Conservation (phyloP, 176 grass and related monocot species). For the Pharus latifolius region DNA sequence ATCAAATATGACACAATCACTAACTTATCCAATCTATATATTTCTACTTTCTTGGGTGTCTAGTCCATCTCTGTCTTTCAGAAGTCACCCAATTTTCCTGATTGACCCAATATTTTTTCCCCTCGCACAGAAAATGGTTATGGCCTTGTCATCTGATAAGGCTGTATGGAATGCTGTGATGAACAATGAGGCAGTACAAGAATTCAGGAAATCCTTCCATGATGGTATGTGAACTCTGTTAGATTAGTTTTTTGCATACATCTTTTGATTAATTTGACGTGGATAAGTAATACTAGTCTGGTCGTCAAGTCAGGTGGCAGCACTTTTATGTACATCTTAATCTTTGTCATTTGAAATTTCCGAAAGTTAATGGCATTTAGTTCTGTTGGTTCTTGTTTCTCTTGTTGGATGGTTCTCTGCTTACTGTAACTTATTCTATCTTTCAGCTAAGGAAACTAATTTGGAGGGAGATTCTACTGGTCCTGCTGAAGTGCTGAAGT, state of each 20-base stretch:
- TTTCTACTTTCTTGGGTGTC: not conserved
- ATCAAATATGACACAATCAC: not conserved
- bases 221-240: slow-evolving; percentile 42
- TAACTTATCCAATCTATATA: not conserved
- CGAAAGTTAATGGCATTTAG: not conserved
- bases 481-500: slow-evolving; percentile 36
- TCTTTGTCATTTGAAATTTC: not conserved
- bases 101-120: not conserved
- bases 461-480: not conserved
- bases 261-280: not conserved
- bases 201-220: slow-evolving; percentile 59
- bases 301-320: not conserved
- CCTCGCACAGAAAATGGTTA: slow-evolving; percentile 67
- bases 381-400: not conserved
- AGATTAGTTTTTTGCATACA: not conserved
- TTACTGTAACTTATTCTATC: not conserved
- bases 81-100: not conserved
- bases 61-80: not conserved
- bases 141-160: slow-evolving; percentile 75
- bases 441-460: slow-evolving; percentile 35
- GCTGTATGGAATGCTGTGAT: slow-evolving; percentile 83
- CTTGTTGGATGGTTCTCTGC: not conserved
- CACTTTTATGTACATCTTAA: not conserved
- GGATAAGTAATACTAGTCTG: not conserved
- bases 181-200: slow-evolving; percentile 70